Base-by-base conservation (phyloP, 352 stramenopile genomes). In the Pythium insidiosum region DNA sequence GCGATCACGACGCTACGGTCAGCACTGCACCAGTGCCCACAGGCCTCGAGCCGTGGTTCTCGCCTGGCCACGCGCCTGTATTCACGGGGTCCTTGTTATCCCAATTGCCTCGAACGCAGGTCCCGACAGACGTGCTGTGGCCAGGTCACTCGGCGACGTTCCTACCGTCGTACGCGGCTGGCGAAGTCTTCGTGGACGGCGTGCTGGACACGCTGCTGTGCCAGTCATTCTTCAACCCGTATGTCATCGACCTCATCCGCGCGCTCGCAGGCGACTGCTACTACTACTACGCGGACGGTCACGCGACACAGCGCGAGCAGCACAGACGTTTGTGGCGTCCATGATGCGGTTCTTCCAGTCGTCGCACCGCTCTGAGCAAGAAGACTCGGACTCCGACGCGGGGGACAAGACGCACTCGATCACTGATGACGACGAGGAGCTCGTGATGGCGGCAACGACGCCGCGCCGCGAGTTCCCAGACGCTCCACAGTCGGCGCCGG, bases 181-280 rank as follows among this genome's bases (percentile, higher is more conserved):
- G 70, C 4, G 68, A 79, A 22, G 58, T 81, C 30, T 79, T 83
- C 35, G 66, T 86, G 18, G 69, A 81, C 41, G 71, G 54, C 26
- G 61, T 76, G 12, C 56, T 86, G 19, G 70, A 83, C 63, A 74
- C 63, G 25, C 52, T 83, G 41, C 61, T 85, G 12, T 85, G 73
- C 41, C 70, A 83, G 45, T 77, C 73, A 19, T 86, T 84, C 56
- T 82, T 83, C 56, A 86, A 83, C 34, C 70, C 70, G 50, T 86
- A 86, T 50, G 59, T 66, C 36, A 68, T 79, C 43, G 66, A 82
- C 37, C 53, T 86, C 31, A 58, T 83, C 18, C 66, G 63, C 2
- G 63, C 63, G 9, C 59, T 86, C 18, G 54, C 63, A 12, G 70
- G 73, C 5, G 56, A 73, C 47, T 66, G 66, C 48, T 61, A 73